phyloP scores from a whole-genome alignment of 1,284 basidiomycete species.

The Phylloporus sp. region DNA sequence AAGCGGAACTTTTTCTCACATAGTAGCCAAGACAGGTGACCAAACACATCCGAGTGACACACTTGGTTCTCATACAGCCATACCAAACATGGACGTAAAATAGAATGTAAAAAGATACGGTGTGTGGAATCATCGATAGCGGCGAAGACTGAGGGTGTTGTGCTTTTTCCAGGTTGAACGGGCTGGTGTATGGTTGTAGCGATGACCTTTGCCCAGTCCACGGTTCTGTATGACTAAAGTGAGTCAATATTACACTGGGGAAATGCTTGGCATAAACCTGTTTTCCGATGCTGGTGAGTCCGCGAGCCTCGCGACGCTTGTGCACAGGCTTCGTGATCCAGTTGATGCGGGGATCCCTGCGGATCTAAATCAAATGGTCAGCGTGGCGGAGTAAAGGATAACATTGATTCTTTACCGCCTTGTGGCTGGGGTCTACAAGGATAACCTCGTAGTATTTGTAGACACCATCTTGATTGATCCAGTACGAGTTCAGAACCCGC shows the following conservation, averaged over 20 bases:
- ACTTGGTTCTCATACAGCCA: conserved; percentile 23
- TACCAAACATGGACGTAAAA: conserved; percentile 23
- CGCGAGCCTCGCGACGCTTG: conserved; percentile 98
- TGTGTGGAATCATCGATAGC: conserved; percentile 82
- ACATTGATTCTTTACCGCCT: conserved; percentile 69
- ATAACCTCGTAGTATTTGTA: conserved; percentile 99
- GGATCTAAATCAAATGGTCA: conserved; percentile 58
- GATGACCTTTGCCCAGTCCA: conserved; percentile 94
- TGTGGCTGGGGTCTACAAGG: conserved; percentile 93
- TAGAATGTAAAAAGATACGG: conserved; percentile 11
- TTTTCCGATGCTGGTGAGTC: conserved; percentile 96
- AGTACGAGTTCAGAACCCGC: conserved; percentile 98
- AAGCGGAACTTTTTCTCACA: conserved; percentile 12
- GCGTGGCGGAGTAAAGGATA: conserved; percentile 4
- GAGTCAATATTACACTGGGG: background rate
- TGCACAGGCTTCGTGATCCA: conserved; percentile 99
- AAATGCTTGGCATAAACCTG: conserved; percentile 55
- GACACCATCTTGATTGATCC: conserved; percentile 99
- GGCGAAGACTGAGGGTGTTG: conserved; percentile 97
- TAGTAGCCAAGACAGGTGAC: background rate
- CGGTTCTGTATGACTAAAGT: conserved; percentile 62
- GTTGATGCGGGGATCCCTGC: conserved; percentile 96
- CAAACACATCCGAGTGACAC: no score
- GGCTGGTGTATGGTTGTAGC: conserved; percentile 93
- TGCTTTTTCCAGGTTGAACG: conserved; percentile 95